Conservation (phyloP, 2,329 filamentous ascomycete genomes). For the Setomelanomma holmii region DNA sequence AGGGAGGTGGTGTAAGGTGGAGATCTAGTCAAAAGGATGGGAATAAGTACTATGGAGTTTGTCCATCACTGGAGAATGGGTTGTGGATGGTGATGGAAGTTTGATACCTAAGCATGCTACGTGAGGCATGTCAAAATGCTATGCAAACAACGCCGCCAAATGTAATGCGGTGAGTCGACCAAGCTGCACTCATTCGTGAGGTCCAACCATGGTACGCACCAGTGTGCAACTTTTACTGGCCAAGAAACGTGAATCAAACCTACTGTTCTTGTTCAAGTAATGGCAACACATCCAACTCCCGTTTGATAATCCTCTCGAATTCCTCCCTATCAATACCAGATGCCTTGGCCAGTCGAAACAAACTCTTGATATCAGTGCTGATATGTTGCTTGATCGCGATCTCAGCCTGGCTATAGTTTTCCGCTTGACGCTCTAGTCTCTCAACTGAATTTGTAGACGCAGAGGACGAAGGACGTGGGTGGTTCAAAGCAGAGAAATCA, state of each 20-base stretch:
- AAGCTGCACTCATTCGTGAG: not conserved
- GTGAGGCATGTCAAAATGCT: slow-evolving; percentile 2
- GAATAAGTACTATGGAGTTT: too few species aligned
- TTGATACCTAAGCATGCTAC: slow-evolving; percentile 6
- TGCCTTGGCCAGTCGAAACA: slow-evolving; percentile 73
- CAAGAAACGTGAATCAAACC: not conserved
- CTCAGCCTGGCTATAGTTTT: slow-evolving; percentile 69
- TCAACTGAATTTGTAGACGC: slow-evolving; percentile 63
- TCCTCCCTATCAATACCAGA: slow-evolving; percentile 77
- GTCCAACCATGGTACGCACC: too few species aligned
- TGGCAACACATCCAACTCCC: slow-evolving; percentile 73
- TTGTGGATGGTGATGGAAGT: not conserved
- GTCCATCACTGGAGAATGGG: too few species aligned
- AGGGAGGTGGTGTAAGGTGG: too few species aligned
- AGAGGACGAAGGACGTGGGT: slow-evolving; percentile 46
- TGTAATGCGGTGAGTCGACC: not conserved
- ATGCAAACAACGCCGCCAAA: slow-evolving; percentile 18
- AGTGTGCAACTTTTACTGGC: not conserved
- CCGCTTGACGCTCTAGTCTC: slow-evolving; percentile 61
- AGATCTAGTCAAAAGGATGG: not conserved
- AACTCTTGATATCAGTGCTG: slow-evolving; percentile 76
- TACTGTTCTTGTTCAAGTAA: slow-evolving; percentile 69
- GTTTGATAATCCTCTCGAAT: slow-evolving; percentile 74
- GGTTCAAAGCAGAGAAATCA: slow-evolving; percentile 33
- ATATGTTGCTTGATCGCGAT: slow-evolving; percentile 81